Conservation (phyloP, 495 filamentous ascomycete genomes). For the Penicillium waksmanii region DNA sequence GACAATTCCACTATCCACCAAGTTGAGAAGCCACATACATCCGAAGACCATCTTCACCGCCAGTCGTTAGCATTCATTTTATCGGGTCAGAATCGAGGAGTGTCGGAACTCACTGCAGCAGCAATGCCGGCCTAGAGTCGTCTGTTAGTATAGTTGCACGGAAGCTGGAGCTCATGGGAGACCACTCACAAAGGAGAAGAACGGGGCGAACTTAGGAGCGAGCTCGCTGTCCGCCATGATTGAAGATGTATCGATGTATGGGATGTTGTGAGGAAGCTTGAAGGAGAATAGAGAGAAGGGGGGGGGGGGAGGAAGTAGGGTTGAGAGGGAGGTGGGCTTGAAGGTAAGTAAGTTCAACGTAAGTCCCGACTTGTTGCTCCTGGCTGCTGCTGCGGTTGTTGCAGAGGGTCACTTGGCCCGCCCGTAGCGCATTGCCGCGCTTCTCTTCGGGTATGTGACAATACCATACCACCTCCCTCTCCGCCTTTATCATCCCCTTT, state of each 20-base stretch:
- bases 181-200: constrained; percentile 89
- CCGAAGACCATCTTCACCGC: constrained; percentile 76
- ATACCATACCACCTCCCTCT: constrained; percentile 20
- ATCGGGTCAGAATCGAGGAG: constrained; percentile 1
- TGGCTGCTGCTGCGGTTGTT: constrained; percentile 20
- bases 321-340: constrained; percentile 4
- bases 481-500: not conserved
- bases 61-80: constrained; percentile 26
- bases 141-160: constrained; percentile 37
- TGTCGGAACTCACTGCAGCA: constrained; percentile 76
- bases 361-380: constrained; percentile 2
- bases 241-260: constrained; percentile 3
- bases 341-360: not conserved
- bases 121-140: constrained; percentile 76
- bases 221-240: constrained; percentile 71
- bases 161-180: constrained; percentile 16
- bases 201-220: constrained; percentile 90
- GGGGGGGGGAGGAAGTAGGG: constrained; percentile 12
- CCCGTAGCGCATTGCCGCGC: constrained; percentile 26
- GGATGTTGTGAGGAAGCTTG: not conserved
- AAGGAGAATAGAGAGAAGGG: constrained; percentile 4
- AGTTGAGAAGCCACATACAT: constrained; percentile 59
- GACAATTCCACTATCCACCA: not conserved
- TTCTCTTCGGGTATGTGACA: constrained; percentile 20
- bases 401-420: constrained; percentile 28